phyloP scores from a whole-genome alignment of 768 basidiomycete species.

The Butyriboletus loyo region DNA sequence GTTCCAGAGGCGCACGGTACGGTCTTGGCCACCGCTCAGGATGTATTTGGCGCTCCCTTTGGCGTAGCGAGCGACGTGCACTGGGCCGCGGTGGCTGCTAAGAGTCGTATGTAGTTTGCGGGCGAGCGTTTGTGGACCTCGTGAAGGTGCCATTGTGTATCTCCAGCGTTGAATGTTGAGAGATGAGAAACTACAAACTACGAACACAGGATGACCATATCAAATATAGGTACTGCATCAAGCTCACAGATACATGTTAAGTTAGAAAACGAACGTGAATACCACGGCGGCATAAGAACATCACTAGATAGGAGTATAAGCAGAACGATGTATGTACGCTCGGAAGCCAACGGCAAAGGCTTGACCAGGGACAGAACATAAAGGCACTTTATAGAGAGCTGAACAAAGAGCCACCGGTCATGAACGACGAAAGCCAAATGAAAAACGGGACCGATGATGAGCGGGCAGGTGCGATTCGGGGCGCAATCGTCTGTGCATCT shows the following conservation, averaged over 20 bases:
- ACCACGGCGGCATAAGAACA: too few relatives aligned
- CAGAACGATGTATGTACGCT: too few relatives aligned
- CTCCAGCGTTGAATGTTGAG: neutral
- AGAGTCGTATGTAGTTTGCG: conserved; percentile 65
- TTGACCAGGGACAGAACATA: too few relatives aligned
- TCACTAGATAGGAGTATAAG: too few relatives aligned
- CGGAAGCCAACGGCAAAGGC: too few relatives aligned
- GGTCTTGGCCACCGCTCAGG: conserved; percentile 91
- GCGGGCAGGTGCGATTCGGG: neutral
- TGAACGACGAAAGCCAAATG: neutral
- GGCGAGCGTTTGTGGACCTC: conserved; percentile 50
- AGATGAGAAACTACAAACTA: neutral
- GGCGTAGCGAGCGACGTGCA: conserved; percentile 90
- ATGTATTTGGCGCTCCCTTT: conserved; percentile 86
- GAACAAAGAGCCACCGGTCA: too few relatives aligned
- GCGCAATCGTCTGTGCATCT: neutral
- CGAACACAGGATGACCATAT: too few relatives aligned
- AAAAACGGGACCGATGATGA: neutral
- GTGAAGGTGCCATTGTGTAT: conserved; percentile 48
- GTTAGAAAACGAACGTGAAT: too few relatives aligned
- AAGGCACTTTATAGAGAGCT: too few relatives aligned
- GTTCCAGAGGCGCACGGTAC: conserved; percentile 90
- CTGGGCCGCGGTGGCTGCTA: conserved; percentile 71
- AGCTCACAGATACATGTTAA: neutral
- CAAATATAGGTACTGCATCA: neutral